Evolutionary conservation across 2,329 filamentous ascomycete species (phyloP).

Genomic region (Trichoderma gracile): DNA sequence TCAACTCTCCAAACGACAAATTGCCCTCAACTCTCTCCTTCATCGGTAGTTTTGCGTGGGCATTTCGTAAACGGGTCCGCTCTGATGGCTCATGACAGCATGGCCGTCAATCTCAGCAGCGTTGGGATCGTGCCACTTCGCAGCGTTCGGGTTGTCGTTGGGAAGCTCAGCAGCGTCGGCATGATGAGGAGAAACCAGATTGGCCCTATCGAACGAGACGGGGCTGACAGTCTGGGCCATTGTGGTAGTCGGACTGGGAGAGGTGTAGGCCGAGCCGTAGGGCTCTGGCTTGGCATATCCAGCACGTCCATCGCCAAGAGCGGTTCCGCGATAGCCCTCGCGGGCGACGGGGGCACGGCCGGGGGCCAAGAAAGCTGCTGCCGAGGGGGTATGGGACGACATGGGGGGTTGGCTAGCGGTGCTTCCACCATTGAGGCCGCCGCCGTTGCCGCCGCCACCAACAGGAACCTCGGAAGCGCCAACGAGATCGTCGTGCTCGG

Average conservation of each 20-base stretch:
- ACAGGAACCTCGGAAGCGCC: conserved; percentile 48
- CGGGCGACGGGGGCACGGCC: conserved; percentile 32
- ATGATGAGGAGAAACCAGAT: conserved; percentile 20
- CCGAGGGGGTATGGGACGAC: conserved; percentile 34
- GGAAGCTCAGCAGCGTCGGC: conserved; percentile 37
- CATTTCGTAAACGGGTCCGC: conserved; percentile 47
- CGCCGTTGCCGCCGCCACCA: conserved; percentile 33
- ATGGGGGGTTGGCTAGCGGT: conserved; percentile 33
- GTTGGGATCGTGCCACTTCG: conserved; percentile 40
- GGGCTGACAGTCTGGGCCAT: conserved; percentile 28
- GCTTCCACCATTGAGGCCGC: conserved; percentile 26
- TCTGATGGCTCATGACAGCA: conserved; percentile 38
- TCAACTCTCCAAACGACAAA: background rate
- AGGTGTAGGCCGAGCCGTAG: conserved; percentile 39
- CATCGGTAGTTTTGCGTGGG: conserved; percentile 43
- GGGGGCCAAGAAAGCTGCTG: conserved; percentile 34
- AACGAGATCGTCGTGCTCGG: conserved; percentile 43
- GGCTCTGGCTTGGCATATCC: conserved; percentile 44
- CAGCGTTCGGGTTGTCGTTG: conserved; percentile 35
- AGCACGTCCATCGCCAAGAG: conserved; percentile 42
- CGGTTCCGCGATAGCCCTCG: conserved; percentile 45
- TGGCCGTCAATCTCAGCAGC: conserved; percentile 45
- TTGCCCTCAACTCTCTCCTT: conserved; percentile 10
- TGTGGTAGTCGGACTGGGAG: conserved; percentile 30
- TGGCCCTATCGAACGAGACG: conserved; percentile 25